Percentiles rank a stretch among this genome's conserved stretches.
Conservation (phyloP, 176 grass and related monocot species). For the Zoysia japonica region DNA sequence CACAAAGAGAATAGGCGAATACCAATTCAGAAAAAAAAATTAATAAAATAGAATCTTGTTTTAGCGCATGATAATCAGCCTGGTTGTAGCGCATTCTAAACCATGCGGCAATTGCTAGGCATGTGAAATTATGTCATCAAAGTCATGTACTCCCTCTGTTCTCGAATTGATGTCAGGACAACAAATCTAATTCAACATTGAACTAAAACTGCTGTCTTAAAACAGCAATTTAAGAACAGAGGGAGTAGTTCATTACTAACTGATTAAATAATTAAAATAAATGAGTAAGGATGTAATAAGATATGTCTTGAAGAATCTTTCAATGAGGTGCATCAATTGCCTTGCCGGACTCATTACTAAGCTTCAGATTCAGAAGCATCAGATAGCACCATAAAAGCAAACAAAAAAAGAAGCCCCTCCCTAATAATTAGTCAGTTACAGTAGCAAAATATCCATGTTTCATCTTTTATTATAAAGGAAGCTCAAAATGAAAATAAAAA, state of each 20-base stretch:
- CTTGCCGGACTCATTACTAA: too few species aligned
- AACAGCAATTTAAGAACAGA: too few species aligned
- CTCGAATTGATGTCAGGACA: too few species aligned
- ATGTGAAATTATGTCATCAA: background rate
- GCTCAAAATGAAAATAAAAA: background rate
- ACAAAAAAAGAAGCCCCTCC: background rate
- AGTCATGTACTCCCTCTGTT: background rate
- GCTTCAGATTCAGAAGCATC: too few species aligned
- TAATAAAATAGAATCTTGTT: background rate
- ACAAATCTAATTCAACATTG: too few species aligned
- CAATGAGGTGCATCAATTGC: too few species aligned
- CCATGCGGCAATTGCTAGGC: background rate
- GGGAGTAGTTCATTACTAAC: too few species aligned
- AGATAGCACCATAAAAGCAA: background rate
- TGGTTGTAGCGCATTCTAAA: constrained; percentile 3
- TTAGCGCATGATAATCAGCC: background rate
- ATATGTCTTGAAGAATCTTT: too few species aligned
- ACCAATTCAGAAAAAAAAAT: too few species aligned
- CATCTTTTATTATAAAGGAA: constrained; percentile 8
- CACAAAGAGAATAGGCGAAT: background rate
- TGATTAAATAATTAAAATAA: too few species aligned
- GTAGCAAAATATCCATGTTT: constrained; percentile 4
- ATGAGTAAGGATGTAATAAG: too few species aligned
- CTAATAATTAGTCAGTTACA: background rate
- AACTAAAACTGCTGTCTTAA: too few species aligned